Evolutionary conservation across 768 basidiomycete species (phyloP).

Genomic region (Gymnopilus junonius): DNA sequence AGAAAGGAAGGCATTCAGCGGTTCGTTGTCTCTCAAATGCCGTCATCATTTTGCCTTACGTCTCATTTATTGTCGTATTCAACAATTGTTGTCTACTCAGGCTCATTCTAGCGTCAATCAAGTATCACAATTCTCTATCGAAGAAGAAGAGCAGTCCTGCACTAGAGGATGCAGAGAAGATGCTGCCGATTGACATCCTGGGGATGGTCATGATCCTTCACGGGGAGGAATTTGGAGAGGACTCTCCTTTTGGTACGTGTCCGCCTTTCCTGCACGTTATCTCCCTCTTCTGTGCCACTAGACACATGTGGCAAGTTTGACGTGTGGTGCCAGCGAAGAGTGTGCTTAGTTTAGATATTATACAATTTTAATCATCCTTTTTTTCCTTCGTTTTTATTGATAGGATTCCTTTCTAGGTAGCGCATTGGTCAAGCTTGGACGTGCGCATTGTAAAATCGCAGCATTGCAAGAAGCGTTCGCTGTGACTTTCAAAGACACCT

Average conservation of each 20-base stretch:
- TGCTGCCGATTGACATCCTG: constrained; percentile 76
- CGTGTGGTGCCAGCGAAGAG: neutral
- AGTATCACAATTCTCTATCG: constrained; percentile 69
- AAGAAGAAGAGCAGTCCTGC: constrained; percentile 77
- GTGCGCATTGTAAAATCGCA: constrained; percentile 85
- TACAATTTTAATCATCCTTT: neutral
- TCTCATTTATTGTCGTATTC: neutral
- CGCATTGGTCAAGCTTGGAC: constrained; percentile 76
- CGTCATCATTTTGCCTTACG: neutral
- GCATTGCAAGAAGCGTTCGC: constrained; percentile 84
- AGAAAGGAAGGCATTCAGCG: constrained; percentile 72
- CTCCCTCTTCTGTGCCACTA: neutral
- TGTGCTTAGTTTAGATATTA: neutral
- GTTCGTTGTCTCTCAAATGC: constrained; percentile 45
- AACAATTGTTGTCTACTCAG: constrained; percentile 39
- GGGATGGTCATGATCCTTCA: constrained; percentile 88
- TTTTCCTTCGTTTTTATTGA: neutral
- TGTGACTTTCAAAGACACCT: constrained; percentile 73
- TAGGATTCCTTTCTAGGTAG: constrained; percentile 48
- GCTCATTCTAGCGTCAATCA: constrained; percentile 70
- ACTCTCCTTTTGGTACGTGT: constrained; percentile 68
- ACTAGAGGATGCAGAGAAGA: constrained; percentile 68
- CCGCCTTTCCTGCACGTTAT: neutral
- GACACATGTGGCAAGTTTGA: neutral
- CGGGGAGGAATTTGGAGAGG: constrained; percentile 80